Conservation (phyloP, 2,329 filamentous ascomycete species). For the Calonectria ilicicola region DNA sequence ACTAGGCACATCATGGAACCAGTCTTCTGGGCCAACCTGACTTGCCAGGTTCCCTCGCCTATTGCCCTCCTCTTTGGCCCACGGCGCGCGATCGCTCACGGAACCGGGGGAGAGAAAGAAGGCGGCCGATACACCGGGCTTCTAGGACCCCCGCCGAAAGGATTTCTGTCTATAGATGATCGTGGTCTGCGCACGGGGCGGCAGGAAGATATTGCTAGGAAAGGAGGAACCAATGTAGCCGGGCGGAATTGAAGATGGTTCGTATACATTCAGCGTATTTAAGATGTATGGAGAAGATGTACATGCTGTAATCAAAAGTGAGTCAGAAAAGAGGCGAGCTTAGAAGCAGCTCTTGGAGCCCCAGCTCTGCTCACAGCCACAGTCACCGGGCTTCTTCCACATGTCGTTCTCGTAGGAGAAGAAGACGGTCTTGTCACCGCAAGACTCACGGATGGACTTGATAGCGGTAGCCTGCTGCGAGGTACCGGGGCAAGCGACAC, state of each 20-base stretch:
- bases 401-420: conserved; percentile 84
- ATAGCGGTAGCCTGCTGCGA: conserved; percentile 80
- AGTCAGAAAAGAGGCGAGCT: conserved; percentile 3
- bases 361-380: conserved; percentile 84
- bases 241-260: conserved; percentile 38
- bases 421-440: conserved; percentile 79
- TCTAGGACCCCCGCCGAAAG: conserved; percentile 29
- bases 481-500: conserved; percentile 75
- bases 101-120: too few species aligned
- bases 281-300: conserved; percentile 24
- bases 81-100: too few species aligned
- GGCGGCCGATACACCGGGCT: too few species aligned
- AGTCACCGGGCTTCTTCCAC: conserved; percentile 82
- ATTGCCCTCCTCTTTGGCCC: too few species aligned
- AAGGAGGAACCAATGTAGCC: conserved; percentile 35
- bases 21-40: conserved; percentile 31
- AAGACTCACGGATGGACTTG: conserved; percentile 72
- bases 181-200: neutral
- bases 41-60: conserved; percentile 9
- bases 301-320: conserved; percentile 36
- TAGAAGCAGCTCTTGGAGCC: conserved; percentile 60
- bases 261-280: conserved; percentile 45
- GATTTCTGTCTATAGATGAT: conserved; percentile 19
- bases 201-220: conserved; percentile 26
- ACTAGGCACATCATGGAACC: conserved; percentile 25